A percentile compares a stretch with the other conserved stretches of the same genome.
Evolutionary conservation across 257 asterid species (phyloP).

Genomic region (Primulina eburnea): DNA sequence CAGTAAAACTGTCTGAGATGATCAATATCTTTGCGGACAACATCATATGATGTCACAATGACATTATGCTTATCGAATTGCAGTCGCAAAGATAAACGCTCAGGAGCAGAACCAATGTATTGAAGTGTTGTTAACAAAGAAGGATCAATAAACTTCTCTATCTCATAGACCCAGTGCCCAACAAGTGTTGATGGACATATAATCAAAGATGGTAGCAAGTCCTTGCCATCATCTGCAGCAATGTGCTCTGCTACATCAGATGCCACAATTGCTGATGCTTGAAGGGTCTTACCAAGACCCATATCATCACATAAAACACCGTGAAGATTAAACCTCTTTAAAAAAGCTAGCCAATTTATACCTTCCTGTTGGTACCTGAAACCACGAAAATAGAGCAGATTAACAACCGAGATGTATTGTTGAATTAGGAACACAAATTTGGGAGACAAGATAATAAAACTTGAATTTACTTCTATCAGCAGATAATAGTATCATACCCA

Average conservation of each 20-base stretch:
- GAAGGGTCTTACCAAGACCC: constrained; percentile 99
- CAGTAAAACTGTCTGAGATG: constrained; percentile 63
- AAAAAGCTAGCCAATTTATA: constrained; percentile 93
- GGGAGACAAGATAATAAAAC: constrained; percentile 13
- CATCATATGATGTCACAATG: constrained; percentile 90
- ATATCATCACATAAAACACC: constrained; percentile 98
- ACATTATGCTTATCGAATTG: constrained; percentile 73
- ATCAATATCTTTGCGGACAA: constrained; percentile 92
- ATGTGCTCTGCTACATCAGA: constrained; percentile 88
- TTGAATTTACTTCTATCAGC: not conserved
- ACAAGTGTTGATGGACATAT: constrained; percentile 98
- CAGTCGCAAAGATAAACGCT: constrained; percentile 61
- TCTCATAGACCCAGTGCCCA: constrained; percentile 98
- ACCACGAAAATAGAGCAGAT: constrained; percentile 16
- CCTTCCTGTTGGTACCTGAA: constrained; percentile 99
- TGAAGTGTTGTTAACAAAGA: constrained; percentile 85
- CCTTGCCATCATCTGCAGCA: constrained; percentile 49
- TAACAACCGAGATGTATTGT: not conserved
- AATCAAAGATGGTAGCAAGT: constrained; percentile 78
- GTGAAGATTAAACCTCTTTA: constrained; percentile 91
- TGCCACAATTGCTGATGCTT: constrained; percentile 91
- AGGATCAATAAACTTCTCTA: constrained; percentile 94
- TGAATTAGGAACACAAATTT: not conserved
- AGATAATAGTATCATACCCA: too few species aligned
- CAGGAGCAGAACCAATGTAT: constrained; percentile 94